Evolutionary conservation across 148 eudicot genomes (phyloP).

Genomic region (Camellia sinensis): DNA sequence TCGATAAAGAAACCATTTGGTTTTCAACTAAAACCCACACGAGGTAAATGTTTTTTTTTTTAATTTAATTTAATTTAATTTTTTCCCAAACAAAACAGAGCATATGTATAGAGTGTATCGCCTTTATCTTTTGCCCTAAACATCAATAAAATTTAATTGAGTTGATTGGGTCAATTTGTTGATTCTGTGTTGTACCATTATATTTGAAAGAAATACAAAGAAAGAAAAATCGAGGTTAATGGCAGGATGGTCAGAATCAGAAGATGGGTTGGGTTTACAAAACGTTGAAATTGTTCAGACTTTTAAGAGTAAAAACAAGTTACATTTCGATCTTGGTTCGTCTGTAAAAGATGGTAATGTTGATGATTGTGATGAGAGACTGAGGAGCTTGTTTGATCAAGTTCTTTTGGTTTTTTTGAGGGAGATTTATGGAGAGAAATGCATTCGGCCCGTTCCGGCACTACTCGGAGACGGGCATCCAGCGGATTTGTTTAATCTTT

Average conservation of each 20-base stretch:
- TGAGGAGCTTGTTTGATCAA: slow-evolving; percentile 68
- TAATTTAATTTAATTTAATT: background rate
- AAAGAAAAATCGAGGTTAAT: slow-evolving; percentile 22
- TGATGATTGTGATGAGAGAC: slow-evolving; percentile 45
- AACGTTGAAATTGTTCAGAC: slow-evolving; percentile 29
- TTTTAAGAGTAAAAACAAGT: slow-evolving; percentile 16
- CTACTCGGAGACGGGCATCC: slow-evolving; percentile 52
- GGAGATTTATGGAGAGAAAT: slow-evolving; percentile 44
- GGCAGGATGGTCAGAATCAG: slow-evolving; percentile 44
- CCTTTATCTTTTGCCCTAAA: slow-evolving; percentile 12
- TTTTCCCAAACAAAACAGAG: slow-evolving; percentile 2
- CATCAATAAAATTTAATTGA: background rate
- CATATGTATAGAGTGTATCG: background rate
- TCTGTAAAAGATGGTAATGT: slow-evolving; percentile 32
- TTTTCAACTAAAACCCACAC: slow-evolving; percentile 10
- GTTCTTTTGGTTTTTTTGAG: slow-evolving; percentile 42
- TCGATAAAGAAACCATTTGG: slow-evolving; percentile 8
- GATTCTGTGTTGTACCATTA: slow-evolving; percentile 5
- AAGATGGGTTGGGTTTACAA: slow-evolving; percentile 31
- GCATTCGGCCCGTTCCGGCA: slow-evolving; percentile 52
- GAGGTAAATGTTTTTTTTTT: slow-evolving; percentile 11
- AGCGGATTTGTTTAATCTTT: slow-evolving; percentile 67
- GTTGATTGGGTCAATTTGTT: background rate
- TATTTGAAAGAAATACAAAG: background rate
- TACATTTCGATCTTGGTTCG: slow-evolving; percentile 28